phyloP scores from a whole-genome alignment of 2,329 filamentous ascomycete genomes.

The Trichoderma polysporum region DNA sequence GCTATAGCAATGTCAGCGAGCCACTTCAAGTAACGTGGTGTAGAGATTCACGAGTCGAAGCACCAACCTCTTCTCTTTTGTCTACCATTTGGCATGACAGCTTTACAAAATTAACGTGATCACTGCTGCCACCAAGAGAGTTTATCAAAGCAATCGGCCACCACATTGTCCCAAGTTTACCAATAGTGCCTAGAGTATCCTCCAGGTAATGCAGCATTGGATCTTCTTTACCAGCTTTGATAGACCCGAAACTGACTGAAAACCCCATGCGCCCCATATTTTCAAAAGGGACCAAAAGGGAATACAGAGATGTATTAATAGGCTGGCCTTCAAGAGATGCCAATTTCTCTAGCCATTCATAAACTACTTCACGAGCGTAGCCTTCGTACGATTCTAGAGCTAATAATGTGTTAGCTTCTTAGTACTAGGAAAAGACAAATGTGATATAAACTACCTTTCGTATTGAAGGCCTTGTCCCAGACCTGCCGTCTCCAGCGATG shows the following conservation, averaged over 20 bases:
- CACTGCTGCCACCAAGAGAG: constrained; percentile 8
- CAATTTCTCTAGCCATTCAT: constrained; percentile 27
- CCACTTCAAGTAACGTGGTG: not conserved
- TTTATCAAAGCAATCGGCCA: constrained; percentile 27
- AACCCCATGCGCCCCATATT: constrained; percentile 33
- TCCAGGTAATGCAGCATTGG: constrained; percentile 28
- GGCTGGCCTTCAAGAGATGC: constrained; percentile 23
- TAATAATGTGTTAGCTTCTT: not conserved
- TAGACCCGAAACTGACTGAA: constrained; percentile 27
- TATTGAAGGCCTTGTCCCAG: constrained; percentile 30
- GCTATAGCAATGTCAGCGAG: not conserved
- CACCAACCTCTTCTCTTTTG: not conserved
- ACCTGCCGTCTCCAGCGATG: constrained; percentile 29
- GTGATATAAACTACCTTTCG: constrained; percentile 21
- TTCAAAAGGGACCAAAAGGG: constrained; percentile 31
- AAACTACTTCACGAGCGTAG: constrained; percentile 25
- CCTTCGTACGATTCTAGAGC: constrained; percentile 25
- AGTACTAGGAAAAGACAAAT: not conserved
- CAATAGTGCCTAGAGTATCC: constrained; percentile 24
- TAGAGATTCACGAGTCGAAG: too few species aligned
- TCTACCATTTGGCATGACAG: not conserved
- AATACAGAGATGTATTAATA: constrained; percentile 29
- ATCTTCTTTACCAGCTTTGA: constrained; percentile 28
- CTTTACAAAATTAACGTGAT: not conserved
- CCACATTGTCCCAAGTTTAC: constrained; percentile 24